Base-by-base conservation (phyloP, 108 stramenopile species). In the Cylindrotheca fusiformis region DNA sequence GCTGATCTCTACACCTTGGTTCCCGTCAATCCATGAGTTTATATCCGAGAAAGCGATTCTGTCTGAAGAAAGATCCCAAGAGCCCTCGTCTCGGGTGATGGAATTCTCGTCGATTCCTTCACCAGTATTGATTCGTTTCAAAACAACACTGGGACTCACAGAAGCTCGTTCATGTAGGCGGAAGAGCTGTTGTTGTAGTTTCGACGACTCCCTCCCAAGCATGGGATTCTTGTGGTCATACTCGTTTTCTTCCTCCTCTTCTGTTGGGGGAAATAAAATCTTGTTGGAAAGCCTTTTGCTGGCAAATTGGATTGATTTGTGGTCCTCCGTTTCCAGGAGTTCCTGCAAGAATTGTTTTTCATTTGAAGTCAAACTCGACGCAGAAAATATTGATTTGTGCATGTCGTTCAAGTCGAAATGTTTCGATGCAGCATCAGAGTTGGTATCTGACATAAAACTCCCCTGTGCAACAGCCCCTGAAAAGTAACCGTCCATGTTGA, bases 131-230 rank as follows among this genome's bases (percentile, higher is more conserved):
- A 71, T 55, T 18, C 63, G 51, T 31, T 48, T 31, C 50, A 78
- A 58, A 0, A 72, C 29, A 25, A 44, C 46, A 48, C 67, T 72
- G 27, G 77, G 77, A 22, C 44, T 48, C 22, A 72, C 60, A 1
- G 54, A 49, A 25, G 51, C 52, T 31, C 51, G 58, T 50, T 78
- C 66, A 32, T 78, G 77, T 50, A 72, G 50, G 8, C 60, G 66
- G 54, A 68, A 72, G n/a, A 78, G 62, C 25, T 68, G 51, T 33
- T 68, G 65, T 44, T 78, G 77, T 10, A 78, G 52, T 55, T 65
- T 23, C 3, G 77, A 78, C 47, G 67, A 65, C 3, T 70, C 47
- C 3, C 53, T 50, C n/a, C n/a, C n/a, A n/a, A n/a, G n/a, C n/a
- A n/a, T n/a, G n/a, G n/a, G n/a, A n/a, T n/a, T n/a, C 26, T 57